phyloP scores from a whole-genome alignment of 2,329 filamentous ascomycete genomes.

The Tolypocladium ophioglossoides region DNA sequence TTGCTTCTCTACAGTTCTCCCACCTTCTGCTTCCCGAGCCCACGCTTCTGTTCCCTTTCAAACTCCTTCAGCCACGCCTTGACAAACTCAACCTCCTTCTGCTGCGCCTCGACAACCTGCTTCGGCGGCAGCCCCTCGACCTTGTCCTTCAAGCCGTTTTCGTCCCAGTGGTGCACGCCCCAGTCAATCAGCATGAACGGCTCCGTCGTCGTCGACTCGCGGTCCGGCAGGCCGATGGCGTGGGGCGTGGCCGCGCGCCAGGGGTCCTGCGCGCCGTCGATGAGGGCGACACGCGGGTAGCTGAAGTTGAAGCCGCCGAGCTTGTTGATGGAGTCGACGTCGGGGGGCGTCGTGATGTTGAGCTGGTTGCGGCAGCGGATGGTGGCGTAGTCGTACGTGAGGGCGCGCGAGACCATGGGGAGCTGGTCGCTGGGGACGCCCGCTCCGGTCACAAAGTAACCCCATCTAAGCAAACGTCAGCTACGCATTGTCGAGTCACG shows the following conservation, averaged over 20 bases:
- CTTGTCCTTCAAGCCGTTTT: constrained; percentile 49
- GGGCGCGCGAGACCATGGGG: constrained; percentile 60
- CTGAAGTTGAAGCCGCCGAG: constrained; percentile 64
- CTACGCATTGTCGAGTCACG: neutral
- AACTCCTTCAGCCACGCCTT: constrained; percentile 56
- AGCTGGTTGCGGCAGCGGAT: constrained; percentile 57
- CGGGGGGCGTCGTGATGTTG: constrained; percentile 53
- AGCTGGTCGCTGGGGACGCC: constrained; percentile 52
- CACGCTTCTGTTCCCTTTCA: neutral
- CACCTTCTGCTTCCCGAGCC: neutral
- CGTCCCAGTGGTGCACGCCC: constrained; percentile 78
- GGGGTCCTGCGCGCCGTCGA: constrained; percentile 71
- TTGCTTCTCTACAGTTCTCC: neutral
- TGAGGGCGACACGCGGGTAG: constrained; percentile 62
- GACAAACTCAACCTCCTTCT: constrained; percentile 49
- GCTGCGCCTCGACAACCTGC: constrained; percentile 48
- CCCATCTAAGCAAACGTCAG: constrained; percentile 46
- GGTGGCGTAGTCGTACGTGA: constrained; percentile 52
- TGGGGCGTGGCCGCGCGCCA: constrained; percentile 70
- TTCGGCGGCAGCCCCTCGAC: constrained; percentile 42
- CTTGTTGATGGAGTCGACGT: constrained; percentile 60
- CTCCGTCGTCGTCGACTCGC: constrained; percentile 51
- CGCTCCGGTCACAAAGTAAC: constrained; percentile 65
- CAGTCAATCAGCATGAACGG: constrained; percentile 63
- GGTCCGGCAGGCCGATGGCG: constrained; percentile 45